Percentiles rank a stretch among this genome's conserved stretches.
Conservation (phyloP, 2,329 filamentous ascomycete genomes). For the Huntiella abstrusa region DNA sequence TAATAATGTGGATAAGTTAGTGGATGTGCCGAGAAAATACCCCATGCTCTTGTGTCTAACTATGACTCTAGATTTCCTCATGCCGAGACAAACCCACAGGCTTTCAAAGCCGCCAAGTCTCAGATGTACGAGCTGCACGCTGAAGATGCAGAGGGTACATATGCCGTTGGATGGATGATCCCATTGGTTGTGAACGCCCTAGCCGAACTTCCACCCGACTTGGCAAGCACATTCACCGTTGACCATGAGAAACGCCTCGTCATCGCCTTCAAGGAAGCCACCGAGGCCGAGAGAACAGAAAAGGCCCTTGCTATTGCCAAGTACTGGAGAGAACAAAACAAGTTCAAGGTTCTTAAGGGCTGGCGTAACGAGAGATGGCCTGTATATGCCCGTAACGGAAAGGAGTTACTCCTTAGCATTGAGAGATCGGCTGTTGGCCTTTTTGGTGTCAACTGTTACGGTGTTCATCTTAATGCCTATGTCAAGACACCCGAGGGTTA, state of each 20-base stretch:
- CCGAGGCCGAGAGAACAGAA: constrained; percentile 42
- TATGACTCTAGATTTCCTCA: constrained; percentile 53
- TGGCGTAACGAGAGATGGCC: constrained; percentile 73
- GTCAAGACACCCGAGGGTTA: constrained; percentile 28
- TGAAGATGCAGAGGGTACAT: constrained; percentile 41
- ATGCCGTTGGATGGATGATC: constrained; percentile 44
- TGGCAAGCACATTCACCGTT: constrained; percentile 42
- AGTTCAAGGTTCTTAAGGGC: constrained; percentile 55
- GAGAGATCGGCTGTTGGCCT: constrained; percentile 59
- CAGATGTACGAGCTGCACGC: constrained; percentile 49
- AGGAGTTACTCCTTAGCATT: constrained; percentile 48
- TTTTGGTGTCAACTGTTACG: constrained; percentile 60
- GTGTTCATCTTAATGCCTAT: constrained; percentile 66
- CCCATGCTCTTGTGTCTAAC: background rate
- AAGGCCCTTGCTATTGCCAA: constrained; percentile 36
- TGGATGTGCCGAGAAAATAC: no score
- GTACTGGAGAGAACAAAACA: constrained; percentile 49
- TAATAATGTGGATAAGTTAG: constrained; percentile 33
- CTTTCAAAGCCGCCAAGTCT: constrained; percentile 35
- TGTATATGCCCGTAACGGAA: constrained; percentile 45
- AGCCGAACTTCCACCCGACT: constrained; percentile 24
- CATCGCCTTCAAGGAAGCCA: constrained; percentile 38
- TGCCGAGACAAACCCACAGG: constrained; percentile 37
- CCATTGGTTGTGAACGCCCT: constrained; percentile 31
- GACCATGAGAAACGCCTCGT: constrained; percentile 42